Base-by-base conservation (phyloP, 352 stramenopile species). In the Phytopythium vexans region DNA sequence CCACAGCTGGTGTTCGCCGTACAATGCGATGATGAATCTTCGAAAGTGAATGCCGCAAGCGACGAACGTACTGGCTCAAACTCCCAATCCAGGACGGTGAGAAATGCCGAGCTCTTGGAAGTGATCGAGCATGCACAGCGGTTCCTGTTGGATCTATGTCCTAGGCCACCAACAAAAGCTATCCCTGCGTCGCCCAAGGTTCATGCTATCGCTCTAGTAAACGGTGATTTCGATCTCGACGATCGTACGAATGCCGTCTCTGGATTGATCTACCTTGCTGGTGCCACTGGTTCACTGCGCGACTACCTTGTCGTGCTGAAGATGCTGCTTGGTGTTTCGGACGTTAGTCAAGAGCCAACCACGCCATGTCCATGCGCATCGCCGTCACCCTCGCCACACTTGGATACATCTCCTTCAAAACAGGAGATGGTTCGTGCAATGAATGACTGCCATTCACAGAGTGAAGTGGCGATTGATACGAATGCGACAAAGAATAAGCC, bases 251-350 rank as follows among this genome's bases (percentile, higher is more conserved):
- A 70, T 32, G 80, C 80, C 6, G 58, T 87, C 12, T 80, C 79
- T 47, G 67, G 65, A 1, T 56, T 93, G 9, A 56, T 89, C 39
- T 66, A 74, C 35, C 59, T 93, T 1, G 80, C 80, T 11, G 72
- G 64, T 0, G 78, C 78, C 0, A 73, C 63, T 0, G 75, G 66
- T 8, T 87, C 78, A 0, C 47, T 89, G 3, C 56, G 66, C 1
- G 78, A 88, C 41, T 85, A 89, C 9, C 56, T 93, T 4, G 16
- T 81, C 9, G 70, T 80, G 3, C 8, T 93, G 1, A 60, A 59
- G 34, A 68, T 93, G 6, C 55, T 93, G 40, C 51, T 91, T 15
- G 75, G 78, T 3, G 61, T 66, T 6, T 60, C 46, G 5, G 58
- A 81, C n/a, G 15, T 35, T 2, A 52, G 32, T 16, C 48, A 14